Evolutionary conservation across 352 stramenopile species (phyloP).

Genomic region (Saprolegnia diclina): DNA sequence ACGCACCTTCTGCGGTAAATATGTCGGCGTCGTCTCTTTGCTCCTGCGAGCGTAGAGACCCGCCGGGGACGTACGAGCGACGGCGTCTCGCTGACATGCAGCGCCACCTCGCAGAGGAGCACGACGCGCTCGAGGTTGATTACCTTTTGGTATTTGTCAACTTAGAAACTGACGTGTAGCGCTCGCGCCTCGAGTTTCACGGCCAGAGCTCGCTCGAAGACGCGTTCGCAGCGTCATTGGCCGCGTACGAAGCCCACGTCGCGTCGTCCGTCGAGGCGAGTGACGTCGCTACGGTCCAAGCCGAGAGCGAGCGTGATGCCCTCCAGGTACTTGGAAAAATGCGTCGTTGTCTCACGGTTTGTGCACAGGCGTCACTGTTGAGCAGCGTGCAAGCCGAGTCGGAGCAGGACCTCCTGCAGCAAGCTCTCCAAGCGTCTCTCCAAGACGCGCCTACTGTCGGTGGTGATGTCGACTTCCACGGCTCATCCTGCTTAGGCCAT

Average conservation of each 20-base stretch:
- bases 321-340: slow-evolving; percentile 43
- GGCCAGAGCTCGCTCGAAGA: slow-evolving; percentile 51
- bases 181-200: slow-evolving; percentile 10
- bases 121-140: slow-evolving; percentile 46
- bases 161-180: background rate
- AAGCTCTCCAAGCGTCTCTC: slow-evolving; percentile 63
- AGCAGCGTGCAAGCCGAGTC: slow-evolving; percentile 60
- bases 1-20: background rate
- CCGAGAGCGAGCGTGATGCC: slow-evolving; percentile 64
- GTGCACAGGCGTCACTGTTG: slow-evolving; percentile 35
- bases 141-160: slow-evolving; percentile 63
- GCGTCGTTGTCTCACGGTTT: background rate
- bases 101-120: slow-evolving; percentile 33
- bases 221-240: slow-evolving; percentile 56
- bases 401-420: slow-evolving; percentile 68
- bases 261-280: slow-evolving; percentile 33
- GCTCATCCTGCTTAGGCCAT: too few species aligned
- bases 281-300: slow-evolving; percentile 47
- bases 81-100: slow-evolving; percentile 35
- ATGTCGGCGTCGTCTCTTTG: background rate
- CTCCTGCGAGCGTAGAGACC: slow-evolving; percentile 29
- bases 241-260: slow-evolving; percentile 36
- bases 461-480: too few species aligned
- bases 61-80: slow-evolving; percentile 57
- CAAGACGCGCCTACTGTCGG: too few species aligned